Evolutionary conservation across 2,329 filamentous ascomycete species (phyloP).

Genomic region (Epichloe brachyelytri): DNA sequence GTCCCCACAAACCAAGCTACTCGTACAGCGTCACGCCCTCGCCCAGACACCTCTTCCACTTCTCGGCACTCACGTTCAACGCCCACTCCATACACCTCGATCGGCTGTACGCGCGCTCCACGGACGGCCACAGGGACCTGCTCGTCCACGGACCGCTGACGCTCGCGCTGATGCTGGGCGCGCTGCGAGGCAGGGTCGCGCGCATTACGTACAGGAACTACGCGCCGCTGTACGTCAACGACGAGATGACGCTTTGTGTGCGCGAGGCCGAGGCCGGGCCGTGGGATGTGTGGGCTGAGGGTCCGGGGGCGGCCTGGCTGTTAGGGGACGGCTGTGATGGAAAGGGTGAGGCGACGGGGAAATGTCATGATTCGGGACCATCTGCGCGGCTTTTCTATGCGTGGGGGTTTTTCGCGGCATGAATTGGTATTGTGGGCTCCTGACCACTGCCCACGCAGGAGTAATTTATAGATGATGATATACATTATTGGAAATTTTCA

Average conservation of each 20-base stretch:
- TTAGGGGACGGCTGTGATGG: conserved; percentile 36
- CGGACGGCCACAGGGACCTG: conserved; percentile 62
- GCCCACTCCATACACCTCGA: conserved; percentile 86
- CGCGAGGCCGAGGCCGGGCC: conserved; percentile 26
- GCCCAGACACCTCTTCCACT: conserved; percentile 67
- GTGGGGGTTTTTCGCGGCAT: neutral
- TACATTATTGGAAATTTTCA: too few relatives aligned
- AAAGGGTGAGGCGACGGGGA: neutral
- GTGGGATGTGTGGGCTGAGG: conserved; percentile 56
- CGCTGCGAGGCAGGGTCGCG: conserved; percentile 37
- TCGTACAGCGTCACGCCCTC: conserved; percentile 50
- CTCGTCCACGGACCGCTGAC: conserved; percentile 82
- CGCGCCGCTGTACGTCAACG: conserved; percentile 64
- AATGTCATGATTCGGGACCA: too few relatives aligned
- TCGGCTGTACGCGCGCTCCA: conserved; percentile 49
- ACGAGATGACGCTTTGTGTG: conserved; percentile 58
- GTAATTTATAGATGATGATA: too few relatives aligned
- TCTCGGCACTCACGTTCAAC: conserved; percentile 84
- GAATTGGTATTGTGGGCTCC: too few relatives aligned
- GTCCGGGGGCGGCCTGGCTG: conserved; percentile 46
- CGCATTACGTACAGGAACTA: conserved; percentile 69
- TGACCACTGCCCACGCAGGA: too few relatives aligned
- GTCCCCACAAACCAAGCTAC: conserved; percentile 20
- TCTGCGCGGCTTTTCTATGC: neutral
- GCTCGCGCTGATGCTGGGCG: conserved; percentile 61